These are phyloP conservation scores for Rhododendron vialii DNA, from an alignment of 148 eudicot genomes.

Conservation along the genomic window DNA sequence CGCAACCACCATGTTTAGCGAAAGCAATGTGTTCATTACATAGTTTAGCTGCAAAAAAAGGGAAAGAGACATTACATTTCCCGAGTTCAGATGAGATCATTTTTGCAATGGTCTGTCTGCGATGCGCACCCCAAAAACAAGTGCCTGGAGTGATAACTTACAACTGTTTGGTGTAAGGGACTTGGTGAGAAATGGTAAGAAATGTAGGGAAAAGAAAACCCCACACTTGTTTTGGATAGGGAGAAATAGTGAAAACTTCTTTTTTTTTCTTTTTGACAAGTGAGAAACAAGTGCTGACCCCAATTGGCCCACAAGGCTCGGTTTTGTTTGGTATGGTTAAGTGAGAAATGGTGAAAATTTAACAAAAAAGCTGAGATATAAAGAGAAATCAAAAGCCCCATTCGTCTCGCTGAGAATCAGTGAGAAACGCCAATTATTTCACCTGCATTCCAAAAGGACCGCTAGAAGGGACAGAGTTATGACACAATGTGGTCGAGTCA, in stretches of 20 bases:
- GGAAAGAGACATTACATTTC: neutral
- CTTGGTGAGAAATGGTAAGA: neutral
- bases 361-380: neutral
- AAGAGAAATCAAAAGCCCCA: neutral
- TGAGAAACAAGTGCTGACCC: neutral
- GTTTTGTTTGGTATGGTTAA: neutral
- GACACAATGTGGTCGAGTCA: neutral
- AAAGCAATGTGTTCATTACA: constrained; percentile 68
- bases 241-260: too few species aligned
- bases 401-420: neutral
- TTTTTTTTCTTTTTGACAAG: too few species aligned
- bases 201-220: neutral
- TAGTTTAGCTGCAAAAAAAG: constrained; percentile 73
- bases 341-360: neutral
- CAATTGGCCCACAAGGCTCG: neutral
- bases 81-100: neutral
- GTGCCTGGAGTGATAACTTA: neutral
- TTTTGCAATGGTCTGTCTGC: neutral
- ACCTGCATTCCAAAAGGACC: neutral
- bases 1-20: constrained; percentile 92
- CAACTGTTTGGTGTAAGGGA: neutral
- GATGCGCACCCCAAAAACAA: neutral
- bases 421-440: neutral
- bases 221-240: neutral
- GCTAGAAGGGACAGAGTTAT: neutral